Evolutionary conservation across 2,329 filamentous ascomycete species (phyloP).

Genomic region (Ilyonectria sp.): DNA sequence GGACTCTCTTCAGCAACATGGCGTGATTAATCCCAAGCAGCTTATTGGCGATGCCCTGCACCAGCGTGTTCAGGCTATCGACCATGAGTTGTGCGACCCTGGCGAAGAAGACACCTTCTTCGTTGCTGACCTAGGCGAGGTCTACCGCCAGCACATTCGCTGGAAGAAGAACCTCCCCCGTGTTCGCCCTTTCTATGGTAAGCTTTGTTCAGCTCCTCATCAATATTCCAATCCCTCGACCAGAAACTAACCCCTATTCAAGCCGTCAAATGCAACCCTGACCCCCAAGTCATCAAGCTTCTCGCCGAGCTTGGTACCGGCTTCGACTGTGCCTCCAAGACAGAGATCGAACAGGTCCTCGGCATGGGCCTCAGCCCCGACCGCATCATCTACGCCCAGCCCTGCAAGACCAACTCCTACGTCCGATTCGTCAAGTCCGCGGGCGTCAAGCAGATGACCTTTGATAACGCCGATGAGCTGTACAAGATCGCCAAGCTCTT

Average conservation of each 20-base stretch:
- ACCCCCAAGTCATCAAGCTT: conserved; percentile 89
- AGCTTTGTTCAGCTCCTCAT: conserved; percentile 50
- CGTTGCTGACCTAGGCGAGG: conserved; percentile 96
- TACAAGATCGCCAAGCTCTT: conserved; percentile 97
- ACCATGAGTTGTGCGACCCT: conserved; percentile 89
- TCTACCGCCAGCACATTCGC: conserved; percentile 97
- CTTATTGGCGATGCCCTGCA: conserved; percentile 91
- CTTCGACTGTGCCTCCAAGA: conserved; percentile 98
- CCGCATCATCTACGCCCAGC: conserved; percentile 98
- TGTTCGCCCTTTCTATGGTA: conserved; percentile 97
- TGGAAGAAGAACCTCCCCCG: conserved; percentile 96
- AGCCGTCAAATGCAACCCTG: conserved; percentile 99
- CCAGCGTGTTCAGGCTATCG: conserved; percentile 85
- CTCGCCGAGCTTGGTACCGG: conserved; percentile 91
- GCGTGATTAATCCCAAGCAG: conserved; percentile 74
- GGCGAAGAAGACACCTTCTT: conserved; percentile 99
- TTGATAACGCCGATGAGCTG: conserved; percentile 97
- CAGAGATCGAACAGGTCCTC: conserved; percentile 94
- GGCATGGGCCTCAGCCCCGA: conserved; percentile 85
- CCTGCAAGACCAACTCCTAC: conserved; percentile 99
- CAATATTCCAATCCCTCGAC: neutral
- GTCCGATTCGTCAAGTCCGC: conserved; percentile 88
- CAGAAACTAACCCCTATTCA: conserved; percentile 29
- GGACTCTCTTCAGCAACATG: conserved; percentile 59
- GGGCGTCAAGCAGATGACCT: conserved; percentile 98